These are phyloP conservation scores for Alternaria sp. DNA, from an alignment of 2,329 filamentous ascomycete genomes.

Conservation along the genomic window DNA sequence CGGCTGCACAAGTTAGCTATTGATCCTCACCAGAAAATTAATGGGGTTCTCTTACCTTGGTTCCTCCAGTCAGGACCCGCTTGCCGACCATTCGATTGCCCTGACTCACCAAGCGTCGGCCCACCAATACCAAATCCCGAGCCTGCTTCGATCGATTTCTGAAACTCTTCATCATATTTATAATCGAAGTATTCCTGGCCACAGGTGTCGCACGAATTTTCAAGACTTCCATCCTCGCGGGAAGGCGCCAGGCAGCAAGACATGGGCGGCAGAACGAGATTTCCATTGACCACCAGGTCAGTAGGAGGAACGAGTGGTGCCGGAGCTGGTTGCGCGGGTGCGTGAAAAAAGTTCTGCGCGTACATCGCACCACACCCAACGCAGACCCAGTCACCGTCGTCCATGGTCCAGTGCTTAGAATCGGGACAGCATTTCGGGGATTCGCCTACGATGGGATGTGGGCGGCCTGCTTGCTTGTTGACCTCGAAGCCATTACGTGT, in stretches of 20 bases:
- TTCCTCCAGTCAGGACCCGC: background rate
- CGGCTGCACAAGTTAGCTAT: background rate
- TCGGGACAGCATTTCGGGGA: background rate
- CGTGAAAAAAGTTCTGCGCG: background rate
- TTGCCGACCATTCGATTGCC: background rate
- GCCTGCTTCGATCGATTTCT: background rate
- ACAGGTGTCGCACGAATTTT: too few species aligned
- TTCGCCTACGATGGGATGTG: background rate
- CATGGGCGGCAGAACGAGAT: background rate
- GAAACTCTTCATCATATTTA: background rate
- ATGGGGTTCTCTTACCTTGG: background rate
- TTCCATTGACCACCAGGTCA: background rate
- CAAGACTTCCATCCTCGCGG: too few species aligned
- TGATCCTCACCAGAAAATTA: background rate
- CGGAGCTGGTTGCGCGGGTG: background rate
- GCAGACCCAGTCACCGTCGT: background rate
- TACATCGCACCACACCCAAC: background rate
- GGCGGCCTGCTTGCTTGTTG: background rate
- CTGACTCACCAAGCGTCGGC: background rate
- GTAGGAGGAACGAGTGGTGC: background rate
- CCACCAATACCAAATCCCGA: background rate
- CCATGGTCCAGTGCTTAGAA: background rate
- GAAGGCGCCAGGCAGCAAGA: background rate
- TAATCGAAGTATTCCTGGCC: background rate
- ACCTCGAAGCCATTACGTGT: background rate